These are phyloP conservation scores for Nannochloropsis salina DNA, from an alignment of 108 stramenopile genomes.

Conservation along the genomic window DNA sequence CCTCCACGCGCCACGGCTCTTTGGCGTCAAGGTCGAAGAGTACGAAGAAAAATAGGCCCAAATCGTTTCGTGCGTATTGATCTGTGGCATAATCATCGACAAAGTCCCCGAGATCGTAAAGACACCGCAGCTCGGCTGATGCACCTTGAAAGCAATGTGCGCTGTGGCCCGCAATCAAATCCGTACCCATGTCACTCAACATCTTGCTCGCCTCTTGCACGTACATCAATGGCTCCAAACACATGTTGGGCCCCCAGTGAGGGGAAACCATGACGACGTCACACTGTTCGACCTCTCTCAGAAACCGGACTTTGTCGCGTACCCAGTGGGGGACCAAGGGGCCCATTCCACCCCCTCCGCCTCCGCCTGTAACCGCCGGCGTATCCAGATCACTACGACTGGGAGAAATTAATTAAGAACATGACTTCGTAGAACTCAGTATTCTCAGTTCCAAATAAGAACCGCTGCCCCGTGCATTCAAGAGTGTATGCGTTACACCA, in stretches of 20 bases:
- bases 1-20: neutral
- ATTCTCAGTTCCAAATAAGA: no score
- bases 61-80: neutral
- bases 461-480: no score
- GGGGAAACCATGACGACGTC: neutral
- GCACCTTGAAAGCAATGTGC: slow-evolving; percentile 17
- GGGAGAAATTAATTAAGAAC: neutral
- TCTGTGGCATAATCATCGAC: slow-evolving; percentile 4
- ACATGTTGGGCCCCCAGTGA: neutral
- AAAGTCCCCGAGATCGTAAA: neutral
- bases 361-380: neutral
- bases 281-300: slow-evolving; percentile 10
- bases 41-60: neutral
- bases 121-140: slow-evolving; percentile 9
- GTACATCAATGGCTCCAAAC: neutral
- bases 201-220: neutral
- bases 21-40: neutral
- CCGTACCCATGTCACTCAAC: neutral
- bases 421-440: no score
- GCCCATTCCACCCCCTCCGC: neutral
- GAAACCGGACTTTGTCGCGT: neutral
- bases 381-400: neutral
- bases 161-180: neutral
- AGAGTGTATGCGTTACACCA: no score
- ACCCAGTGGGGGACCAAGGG: neutral